Conservation (phyloP, 371 early-diverging fungal species). For the Apophysomyces trapeziformis region DNA sequence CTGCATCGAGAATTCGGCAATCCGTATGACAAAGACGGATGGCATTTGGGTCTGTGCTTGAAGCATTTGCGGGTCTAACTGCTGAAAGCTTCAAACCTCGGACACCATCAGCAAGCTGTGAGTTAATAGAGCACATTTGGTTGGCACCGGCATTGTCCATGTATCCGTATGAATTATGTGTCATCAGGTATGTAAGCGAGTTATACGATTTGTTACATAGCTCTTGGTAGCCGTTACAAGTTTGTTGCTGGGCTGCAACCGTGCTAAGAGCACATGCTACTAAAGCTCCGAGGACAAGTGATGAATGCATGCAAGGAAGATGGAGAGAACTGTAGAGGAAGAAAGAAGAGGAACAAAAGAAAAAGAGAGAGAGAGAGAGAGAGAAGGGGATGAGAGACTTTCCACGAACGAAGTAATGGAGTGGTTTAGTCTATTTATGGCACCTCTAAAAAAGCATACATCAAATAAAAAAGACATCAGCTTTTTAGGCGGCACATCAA, state of each 20-base stretch:
- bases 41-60: constrained; percentile 26
- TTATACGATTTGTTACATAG: constrained; percentile 66
- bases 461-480: not conserved
- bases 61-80: constrained; percentile 34
- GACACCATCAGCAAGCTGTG: constrained; percentile 74
- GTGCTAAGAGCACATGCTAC: not conserved
- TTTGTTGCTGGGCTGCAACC: constrained; percentile 29
- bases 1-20: constrained; percentile 66
- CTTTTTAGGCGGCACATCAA: constrained; percentile 1
- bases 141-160: constrained; percentile 64
- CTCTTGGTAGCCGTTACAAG: constrained; percentile 74
- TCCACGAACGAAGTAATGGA: not conserved
- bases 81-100: constrained; percentile 75
- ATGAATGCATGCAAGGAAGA: not conserved
- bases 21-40: constrained; percentile 73
- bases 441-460: not conserved
- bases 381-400: not conserved
- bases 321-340: not conserved
- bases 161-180: constrained; percentile 78
- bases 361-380: not conserved
- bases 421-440: not conserved
- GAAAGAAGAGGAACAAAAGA: not conserved
- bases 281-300: constrained; percentile 3
- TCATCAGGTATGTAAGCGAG: constrained; percentile 62
- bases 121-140: constrained; percentile 62